Conservation (phyloP, 140 eudicot species). For the Oenanthe javanica region DNA sequence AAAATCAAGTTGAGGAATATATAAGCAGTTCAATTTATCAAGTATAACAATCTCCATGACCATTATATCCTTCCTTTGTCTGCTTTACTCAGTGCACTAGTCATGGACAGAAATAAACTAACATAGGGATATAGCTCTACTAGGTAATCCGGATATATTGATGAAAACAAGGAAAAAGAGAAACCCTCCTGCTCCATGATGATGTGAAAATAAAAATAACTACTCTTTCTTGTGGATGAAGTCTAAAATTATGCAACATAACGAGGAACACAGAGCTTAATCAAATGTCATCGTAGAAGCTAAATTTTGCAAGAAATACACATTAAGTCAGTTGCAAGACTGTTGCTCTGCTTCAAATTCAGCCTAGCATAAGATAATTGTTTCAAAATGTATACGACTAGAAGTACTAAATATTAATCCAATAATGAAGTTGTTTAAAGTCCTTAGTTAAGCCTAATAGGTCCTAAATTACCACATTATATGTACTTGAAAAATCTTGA, state of each 20-base stretch:
- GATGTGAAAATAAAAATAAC: neutral
- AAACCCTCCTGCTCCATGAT: neutral
- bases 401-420: neutral
- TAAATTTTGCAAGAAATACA: neutral
- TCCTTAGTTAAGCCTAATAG: neutral
- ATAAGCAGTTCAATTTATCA: neutral
- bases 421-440: neutral
- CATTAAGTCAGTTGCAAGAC: neutral
- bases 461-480: neutral
- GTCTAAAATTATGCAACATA: neutral
- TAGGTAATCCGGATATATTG: neutral
- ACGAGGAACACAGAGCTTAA: neutral
- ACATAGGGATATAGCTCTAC: neutral
- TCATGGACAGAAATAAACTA: neutral
- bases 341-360: neutral
- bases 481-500: neutral
- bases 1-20: neutral
- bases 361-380: neutral
- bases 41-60: neutral
- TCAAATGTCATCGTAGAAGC: neutral
- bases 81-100: neutral
- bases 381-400: neutral
- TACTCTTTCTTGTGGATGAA: neutral
- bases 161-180: neutral
- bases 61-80: neutral